Evolutionary conservation across 495 filamentous ascomycete genomes (phyloP).

Genomic region (Trichocladium uniseriatum): DNA sequence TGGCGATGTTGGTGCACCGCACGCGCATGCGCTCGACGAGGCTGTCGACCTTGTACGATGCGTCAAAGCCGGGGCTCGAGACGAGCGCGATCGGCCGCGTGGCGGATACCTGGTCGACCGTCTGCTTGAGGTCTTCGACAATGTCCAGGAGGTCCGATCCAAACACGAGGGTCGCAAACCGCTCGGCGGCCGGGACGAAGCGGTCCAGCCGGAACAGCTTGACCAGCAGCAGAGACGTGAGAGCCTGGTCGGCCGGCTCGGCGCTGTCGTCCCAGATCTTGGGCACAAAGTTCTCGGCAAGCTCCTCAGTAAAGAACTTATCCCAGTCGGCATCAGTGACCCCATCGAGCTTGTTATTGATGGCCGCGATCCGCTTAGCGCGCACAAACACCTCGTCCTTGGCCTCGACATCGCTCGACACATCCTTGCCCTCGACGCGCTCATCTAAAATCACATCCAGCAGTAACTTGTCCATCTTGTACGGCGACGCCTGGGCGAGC

Average conservation of each 20-base stretch:
- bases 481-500: conserved; percentile 86
- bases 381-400: conserved; percentile 60
- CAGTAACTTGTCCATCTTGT: conserved; percentile 81
- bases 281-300: conserved; percentile 83
- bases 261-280: conserved; percentile 59
- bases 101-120: conserved; percentile 73
- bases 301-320: conserved; percentile 70
- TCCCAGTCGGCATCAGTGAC: conserved; percentile 62
- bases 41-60: conserved; percentile 95
- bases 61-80: conserved; percentile 94
- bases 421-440: conserved; percentile 62
- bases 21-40: conserved; percentile 74
- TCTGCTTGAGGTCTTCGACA: conserved; percentile 73
- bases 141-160: conserved; percentile 74
- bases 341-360: conserved; percentile 62
- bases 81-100: conserved; percentile 82
- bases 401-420: conserved; percentile 56
- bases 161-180: conserved; percentile 82
- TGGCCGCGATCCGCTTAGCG: conserved; percentile 56
- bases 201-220: conserved; percentile 93
- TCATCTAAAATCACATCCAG: conserved; percentile 81
- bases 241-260: conserved; percentile 60
- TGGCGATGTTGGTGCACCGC: conserved; percentile 91
- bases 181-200: conserved; percentile 84
- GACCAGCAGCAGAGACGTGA: conserved; percentile 76